Percentiles rank a stretch among this genome's conserved stretches.
These are phyloP conservation scores for Eimeria necatrix DNA, from an alignment of 169 alveolate genomes.

Conservation along the genomic window DNA sequence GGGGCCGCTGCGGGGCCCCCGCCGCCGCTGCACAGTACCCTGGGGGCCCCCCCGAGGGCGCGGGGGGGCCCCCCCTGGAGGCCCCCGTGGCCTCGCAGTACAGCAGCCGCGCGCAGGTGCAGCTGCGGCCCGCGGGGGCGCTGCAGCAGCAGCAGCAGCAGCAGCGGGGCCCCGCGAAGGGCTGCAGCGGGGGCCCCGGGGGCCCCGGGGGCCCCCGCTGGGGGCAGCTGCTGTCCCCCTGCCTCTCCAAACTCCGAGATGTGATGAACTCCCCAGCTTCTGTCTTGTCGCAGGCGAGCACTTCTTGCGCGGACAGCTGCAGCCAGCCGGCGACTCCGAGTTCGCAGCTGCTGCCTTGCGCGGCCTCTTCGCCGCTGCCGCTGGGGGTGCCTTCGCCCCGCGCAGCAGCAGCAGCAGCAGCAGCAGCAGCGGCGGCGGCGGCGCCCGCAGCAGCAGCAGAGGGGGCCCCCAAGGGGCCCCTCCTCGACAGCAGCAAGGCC, in stretches of 20 bases:
- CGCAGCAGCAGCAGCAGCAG: constrained; percentile 28
- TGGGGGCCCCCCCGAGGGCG: neutral
- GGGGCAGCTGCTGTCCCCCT: neutral
- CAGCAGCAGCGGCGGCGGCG: neutral
- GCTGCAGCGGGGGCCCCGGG: constrained; percentile 25
- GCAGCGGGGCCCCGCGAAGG: neutral
- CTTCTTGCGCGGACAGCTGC: constrained; percentile 35
- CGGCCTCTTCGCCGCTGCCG: constrained; percentile 38
- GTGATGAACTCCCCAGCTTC: constrained; percentile 1
- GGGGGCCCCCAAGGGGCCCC: neutral
- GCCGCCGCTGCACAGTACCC: neutral
- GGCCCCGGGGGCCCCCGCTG: constrained; percentile 9
- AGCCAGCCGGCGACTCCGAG: constrained; percentile 60
- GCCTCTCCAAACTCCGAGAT: neutral
- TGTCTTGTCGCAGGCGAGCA: constrained; percentile 38
- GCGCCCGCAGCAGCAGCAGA: constrained; percentile 5
- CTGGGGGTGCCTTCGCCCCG: neutral
- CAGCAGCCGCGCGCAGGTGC: neutral
- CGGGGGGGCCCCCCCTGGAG: neutral
- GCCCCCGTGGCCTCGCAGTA: neutral
- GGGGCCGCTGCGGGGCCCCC: neutral
- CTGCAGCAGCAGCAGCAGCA: neutral
- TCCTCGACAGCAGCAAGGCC: neutral
- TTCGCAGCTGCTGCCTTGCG: neutral
- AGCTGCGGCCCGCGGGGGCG: neutral